Conservation (phyloP, 2,329 filamentous ascomycete genomes). For the Fusarium equiseti region DNA sequence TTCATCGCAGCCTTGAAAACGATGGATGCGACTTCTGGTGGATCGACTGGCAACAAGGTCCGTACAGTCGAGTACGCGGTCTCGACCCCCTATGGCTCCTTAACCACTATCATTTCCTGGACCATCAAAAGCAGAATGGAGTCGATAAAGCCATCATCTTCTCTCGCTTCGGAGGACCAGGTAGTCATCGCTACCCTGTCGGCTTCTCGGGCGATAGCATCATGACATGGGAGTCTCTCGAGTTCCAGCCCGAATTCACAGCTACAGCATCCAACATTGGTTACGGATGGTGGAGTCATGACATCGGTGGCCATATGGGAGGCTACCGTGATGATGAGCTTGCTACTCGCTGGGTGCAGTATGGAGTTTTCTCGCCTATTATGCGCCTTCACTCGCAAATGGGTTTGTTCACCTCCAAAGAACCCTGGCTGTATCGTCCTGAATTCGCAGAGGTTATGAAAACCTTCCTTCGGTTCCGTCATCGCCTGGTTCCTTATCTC, state of each 20-base stretch:
- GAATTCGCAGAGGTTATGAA: slow-evolving; percentile 62
- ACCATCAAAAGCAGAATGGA: slow-evolving; percentile 55
- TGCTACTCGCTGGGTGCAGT: slow-evolving; percentile 70
- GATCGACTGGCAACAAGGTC: slow-evolving; percentile 76
- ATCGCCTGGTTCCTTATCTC: slow-evolving; percentile 70
- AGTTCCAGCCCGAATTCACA: slow-evolving; percentile 76
- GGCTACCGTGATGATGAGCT: slow-evolving; percentile 70
- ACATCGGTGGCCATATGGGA: slow-evolving; percentile 73
- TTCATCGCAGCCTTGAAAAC: slow-evolving; percentile 67
- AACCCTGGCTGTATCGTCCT: slow-evolving; percentile 68
- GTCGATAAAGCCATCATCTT: slow-evolving; percentile 63
- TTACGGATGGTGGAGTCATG: slow-evolving; percentile 77
- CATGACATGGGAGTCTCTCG: slow-evolving; percentile 69
- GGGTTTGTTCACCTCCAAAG: slow-evolving; percentile 69
- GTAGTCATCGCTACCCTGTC: slow-evolving; percentile 72
- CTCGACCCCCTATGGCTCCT: slow-evolving; percentile 74
- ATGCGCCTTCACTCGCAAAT: slow-evolving; percentile 71
- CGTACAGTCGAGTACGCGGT: slow-evolving; percentile 63
- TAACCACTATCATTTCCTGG: slow-evolving; percentile 73
- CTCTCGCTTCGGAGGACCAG: slow-evolving; percentile 71
- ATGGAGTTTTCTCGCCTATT: slow-evolving; percentile 71
- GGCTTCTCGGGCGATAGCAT: slow-evolving; percentile 74
- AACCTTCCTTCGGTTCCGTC: slow-evolving; percentile 64
- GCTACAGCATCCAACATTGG: slow-evolving; percentile 75
- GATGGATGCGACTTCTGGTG: slow-evolving; percentile 74